Evolutionary conservation across 2,329 filamentous ascomycete species (phyloP), one percentile per base, ranked within the genome.

Genomic region (Pseudocercospora ulei): DNA sequence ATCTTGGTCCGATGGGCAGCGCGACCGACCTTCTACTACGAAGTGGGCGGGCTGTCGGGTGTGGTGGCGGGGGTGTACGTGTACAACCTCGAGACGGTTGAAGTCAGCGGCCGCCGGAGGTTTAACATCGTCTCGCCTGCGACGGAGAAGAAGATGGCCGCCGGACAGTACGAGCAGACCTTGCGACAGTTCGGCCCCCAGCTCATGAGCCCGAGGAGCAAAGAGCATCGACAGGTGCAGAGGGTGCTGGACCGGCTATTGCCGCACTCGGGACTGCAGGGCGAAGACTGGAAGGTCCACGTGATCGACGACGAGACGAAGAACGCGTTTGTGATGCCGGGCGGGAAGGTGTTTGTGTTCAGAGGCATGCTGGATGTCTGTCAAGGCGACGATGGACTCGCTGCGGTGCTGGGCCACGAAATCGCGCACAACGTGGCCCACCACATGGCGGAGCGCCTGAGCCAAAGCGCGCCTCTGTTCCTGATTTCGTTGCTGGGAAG

Each of bases 321-420:
- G 47, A 88, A 88, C 52, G 82, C 82, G 0, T 85, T 87, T 54
- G 81, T 88, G 1, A 69, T 85, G 4, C 82, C 82, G 0, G 81
- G 60, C 3, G 81, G 82, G 14, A 85, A 86, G 52, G 81, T 88
- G 0, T 87, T 87, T 56, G 81, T 88, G 1, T 80, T 76, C 55
- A 79, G 75, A 47, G 82, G 82, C 23, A 76, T 88, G 19, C 60
- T 87, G 38, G 69, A 71, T n/a, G 64, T 84, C 13, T 80, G 78
- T 43, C 57, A 68, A 36, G 76, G 67, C 51, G 80, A 85, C 40
- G 73, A 80, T 55, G 78, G 76, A 2, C 66, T 88, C 16, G 82
- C 82, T 3, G 75, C 82, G 1, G 80, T 88, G 2, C 66, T 88
- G 8, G 80, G 80, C 8, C 82, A 87, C 60, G 82, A 87, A 64